Percentiles rank a stretch among this genome's conserved stretches.
phyloP scores from a whole-genome alignment of 2,329 filamentous ascomycete species.

The Ascochyta koolunga region DNA sequence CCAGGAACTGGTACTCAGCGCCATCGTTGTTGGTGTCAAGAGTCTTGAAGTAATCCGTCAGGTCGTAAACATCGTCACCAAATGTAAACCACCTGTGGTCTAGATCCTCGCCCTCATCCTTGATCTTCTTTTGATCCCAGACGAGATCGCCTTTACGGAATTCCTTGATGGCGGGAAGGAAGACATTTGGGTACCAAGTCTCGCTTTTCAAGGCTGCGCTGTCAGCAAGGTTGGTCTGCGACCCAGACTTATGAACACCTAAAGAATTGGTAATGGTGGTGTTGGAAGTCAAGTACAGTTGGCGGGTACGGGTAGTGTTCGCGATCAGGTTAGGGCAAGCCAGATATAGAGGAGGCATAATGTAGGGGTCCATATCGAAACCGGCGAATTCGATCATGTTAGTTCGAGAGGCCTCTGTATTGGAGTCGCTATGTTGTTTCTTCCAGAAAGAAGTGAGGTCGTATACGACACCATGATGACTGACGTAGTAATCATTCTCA shows the following conservation, averaged over 20 bases:
- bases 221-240: conserved; percentile 58
- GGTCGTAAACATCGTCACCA: conserved; percentile 78
- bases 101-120: conserved; percentile 68
- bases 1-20: conserved; percentile 72
- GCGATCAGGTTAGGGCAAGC: conserved; percentile 77
- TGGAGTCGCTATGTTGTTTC: conserved; percentile 78
- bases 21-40: conserved; percentile 63
- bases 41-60: conserved; percentile 91
- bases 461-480: conserved; percentile 86
- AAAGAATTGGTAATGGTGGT: conserved; percentile 61
- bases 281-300: conserved; percentile 67
- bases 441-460: conserved; percentile 90
- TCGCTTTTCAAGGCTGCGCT: conserved; percentile 63
- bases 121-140: conserved; percentile 65
- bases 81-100: conserved; percentile 82
- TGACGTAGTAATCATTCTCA: conserved; percentile 83
- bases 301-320: conserved; percentile 49
- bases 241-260: conserved; percentile 75
- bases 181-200: conserved; percentile 78
- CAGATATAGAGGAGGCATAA: conserved; percentile 75
- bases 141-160: conserved; percentile 90
- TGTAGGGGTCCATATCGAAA: conserved; percentile 81
- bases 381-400: conserved; percentile 82
- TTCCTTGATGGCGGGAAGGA: conserved; percentile 79
- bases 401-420: conserved; percentile 62